Percentiles rank a stretch among this genome's conserved stretches.
phyloP scores from a whole-genome alignment of 2,329 filamentous ascomycete genomes.

The Exophiala calicioides region DNA sequence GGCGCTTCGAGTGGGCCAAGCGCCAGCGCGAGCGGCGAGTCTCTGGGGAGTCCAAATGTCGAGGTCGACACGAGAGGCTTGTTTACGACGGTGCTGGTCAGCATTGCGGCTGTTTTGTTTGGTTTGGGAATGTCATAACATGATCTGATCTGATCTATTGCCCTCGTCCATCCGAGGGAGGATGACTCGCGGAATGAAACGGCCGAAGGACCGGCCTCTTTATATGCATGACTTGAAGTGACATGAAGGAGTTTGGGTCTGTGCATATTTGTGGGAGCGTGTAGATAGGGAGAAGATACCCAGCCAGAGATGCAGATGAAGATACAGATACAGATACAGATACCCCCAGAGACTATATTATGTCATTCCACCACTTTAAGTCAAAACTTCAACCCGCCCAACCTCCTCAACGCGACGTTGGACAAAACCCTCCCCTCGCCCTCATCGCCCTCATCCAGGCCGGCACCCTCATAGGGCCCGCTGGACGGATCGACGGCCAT shows the following conservation, averaged over 20 bases:
- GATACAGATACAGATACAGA: too few relatives aligned
- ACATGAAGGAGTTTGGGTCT: too few relatives aligned
- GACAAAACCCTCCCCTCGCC: constrained; percentile 19
- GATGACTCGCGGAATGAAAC: too few relatives aligned
- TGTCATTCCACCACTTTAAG: too few relatives aligned
- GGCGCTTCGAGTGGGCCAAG: neutral
- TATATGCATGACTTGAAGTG: too few relatives aligned
- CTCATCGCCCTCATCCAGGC: constrained; percentile 11
- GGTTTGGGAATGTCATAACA: constrained; percentile 24
- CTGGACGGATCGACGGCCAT: constrained; percentile 49
- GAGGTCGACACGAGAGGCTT: constrained; percentile 14
- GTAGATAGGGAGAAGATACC: too few relatives aligned
- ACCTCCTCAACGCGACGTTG: constrained; percentile 18
- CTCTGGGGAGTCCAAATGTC: constrained; percentile 12
- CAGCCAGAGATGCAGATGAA: too few relatives aligned
- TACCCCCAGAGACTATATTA: too few relatives aligned
- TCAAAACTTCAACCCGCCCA: constrained; percentile 13
- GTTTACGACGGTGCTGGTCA: constrained; percentile 19
- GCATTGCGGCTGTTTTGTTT: constrained; percentile 23
- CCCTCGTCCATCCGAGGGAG: too few relatives aligned
- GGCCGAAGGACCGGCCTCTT: too few relatives aligned
- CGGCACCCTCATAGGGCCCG: constrained; percentile 8
- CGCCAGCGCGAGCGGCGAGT: constrained; percentile 10
- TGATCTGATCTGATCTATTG: neutral
- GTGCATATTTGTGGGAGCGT: too few relatives aligned